A percentile compares a stretch with the other conserved stretches of the same genome.
These are phyloP conservation scores for Celoporthe dispersa DNA, from an alignment of 2,329 filamentous ascomycete genomes.

Conservation along the genomic window DNA sequence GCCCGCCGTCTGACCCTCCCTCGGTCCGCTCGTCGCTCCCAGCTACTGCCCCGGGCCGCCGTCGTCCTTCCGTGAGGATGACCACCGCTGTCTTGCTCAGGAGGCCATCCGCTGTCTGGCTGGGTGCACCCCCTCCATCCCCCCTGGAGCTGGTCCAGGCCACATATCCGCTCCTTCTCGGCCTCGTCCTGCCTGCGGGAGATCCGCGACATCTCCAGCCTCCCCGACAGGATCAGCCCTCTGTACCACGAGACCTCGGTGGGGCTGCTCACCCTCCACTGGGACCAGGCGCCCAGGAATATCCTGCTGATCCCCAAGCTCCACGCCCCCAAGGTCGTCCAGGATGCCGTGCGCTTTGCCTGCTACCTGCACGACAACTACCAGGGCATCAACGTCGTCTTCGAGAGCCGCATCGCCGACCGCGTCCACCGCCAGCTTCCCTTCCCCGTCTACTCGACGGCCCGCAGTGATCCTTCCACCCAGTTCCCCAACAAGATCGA, in stretches of 20 bases:
- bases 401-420: conserved; percentile 76
- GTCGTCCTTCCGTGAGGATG: conserved; percentile 12
- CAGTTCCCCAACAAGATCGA: conserved; percentile 81
- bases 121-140: not conserved
- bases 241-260: conserved; percentile 62
- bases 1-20: conserved; percentile 1
- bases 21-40: not conserved
- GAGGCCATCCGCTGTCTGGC: conserved; percentile 19
- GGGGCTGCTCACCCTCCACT: conserved; percentile 59
- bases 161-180: conserved; percentile 50
- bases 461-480: conserved; percentile 46
- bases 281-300: conserved; percentile 59
- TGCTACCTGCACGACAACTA: conserved; percentile 81
- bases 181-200: conserved; percentile 49
- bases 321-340: conserved; percentile 56
- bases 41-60: not conserved
- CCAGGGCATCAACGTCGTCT: conserved; percentile 77
- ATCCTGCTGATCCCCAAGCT: conserved; percentile 64
- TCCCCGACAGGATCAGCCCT: conserved; percentile 63
- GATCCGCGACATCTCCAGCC: conserved; percentile 53
- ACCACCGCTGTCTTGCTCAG: conserved; percentile 10
- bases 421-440: conserved; percentile 71
- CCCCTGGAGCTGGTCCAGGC: not conserved
- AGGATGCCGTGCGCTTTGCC: conserved; percentile 59
- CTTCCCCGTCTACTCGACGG: conserved; percentile 73